Evolutionary conservation across 2,329 filamentous ascomycete species (phyloP).

Genomic region (Xylariales sp.): DNA sequence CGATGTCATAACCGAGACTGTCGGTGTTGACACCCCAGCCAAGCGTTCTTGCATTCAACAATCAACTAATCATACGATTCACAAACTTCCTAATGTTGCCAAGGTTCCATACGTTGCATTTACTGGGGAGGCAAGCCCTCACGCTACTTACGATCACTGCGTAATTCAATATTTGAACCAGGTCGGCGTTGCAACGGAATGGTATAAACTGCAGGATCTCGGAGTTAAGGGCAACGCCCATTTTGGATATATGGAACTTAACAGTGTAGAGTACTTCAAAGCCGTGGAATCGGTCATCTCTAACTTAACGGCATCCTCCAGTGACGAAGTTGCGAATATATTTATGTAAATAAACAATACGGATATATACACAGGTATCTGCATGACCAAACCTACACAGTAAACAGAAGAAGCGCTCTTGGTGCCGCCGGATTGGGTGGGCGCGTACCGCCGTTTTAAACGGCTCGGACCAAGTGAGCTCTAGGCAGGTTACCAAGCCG

Average conservation of each 20-base stretch:
- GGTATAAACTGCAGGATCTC: slow-evolving; percentile 7
- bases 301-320: too few relatives aligned
- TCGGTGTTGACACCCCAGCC: slow-evolving; percentile 5
- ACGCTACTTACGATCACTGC: slow-evolving; percentile 9
- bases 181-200: slow-evolving; percentile 5
- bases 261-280: slow-evolving; percentile 4
- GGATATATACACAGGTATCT: too few relatives aligned
- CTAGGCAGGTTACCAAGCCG: too few relatives aligned
- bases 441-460: too few relatives aligned
- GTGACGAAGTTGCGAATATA: too few relatives aligned
- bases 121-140: slow-evolving; percentile 7
- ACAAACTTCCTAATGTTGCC: slow-evolving; percentile 6
- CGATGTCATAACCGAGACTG: slow-evolving; percentile 4
- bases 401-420: too few relatives aligned
- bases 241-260: slow-evolving; percentile 7
- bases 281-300: too few relatives aligned
- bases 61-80: slow-evolving; percentile 2
- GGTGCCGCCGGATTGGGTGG: too few relatives aligned
- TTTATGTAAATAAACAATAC: too few relatives aligned
- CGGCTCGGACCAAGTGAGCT: too few relatives aligned
- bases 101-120: slow-evolving; percentile 9
- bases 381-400: too few relatives aligned
- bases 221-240: slow-evolving; percentile 8
- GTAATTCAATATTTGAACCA: slow-evolving; percentile 7
- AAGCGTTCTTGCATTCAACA: slow-evolving; percentile 8